A percentile compares a stretch with the other conserved stretches of the same genome.
Evolutionary conservation across 345 rosid genomes (phyloP).

Genomic region (Camelina sativa): DNA sequence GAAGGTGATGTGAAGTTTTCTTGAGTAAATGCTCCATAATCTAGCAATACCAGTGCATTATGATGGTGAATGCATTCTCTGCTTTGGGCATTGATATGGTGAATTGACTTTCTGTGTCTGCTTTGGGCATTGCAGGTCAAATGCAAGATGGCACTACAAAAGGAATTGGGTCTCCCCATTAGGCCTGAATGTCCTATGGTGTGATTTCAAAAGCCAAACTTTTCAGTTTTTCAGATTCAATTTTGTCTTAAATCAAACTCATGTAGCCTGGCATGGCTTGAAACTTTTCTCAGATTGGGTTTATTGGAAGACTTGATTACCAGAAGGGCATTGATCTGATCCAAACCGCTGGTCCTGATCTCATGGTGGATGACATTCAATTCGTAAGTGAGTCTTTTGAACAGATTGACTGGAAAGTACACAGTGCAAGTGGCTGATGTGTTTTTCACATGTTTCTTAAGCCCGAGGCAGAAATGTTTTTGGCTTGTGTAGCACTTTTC

Average conservation of each 20-base stretch:
- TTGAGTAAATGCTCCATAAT: background rate
- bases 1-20: constrained; percentile 55
- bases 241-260: constrained; percentile 4
- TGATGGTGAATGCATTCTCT: constrained; percentile 24
- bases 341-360: constrained; percentile 68
- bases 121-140: constrained; percentile 56
- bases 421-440: background rate
- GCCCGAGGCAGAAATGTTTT: background rate
- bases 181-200: constrained; percentile 90
- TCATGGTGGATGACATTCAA: constrained; percentile 87
- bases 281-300: constrained; percentile 69
- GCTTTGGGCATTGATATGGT: constrained; percentile 28
- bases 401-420: background rate
- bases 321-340: constrained; percentile 96
- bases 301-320: constrained; percentile 92
- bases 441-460: background rate
- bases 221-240: background rate
- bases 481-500: background rate
- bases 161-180: constrained; percentile 87
- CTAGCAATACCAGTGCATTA: background rate
- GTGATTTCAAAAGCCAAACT: constrained; percentile 31
- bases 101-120: constrained; percentile 33
- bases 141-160: constrained; percentile 88
- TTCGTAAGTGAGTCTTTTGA: constrained; percentile 69
- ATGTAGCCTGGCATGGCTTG: background rate